phyloP scores from a whole-genome alignment of 768 basidiomycete species.

The Tylopilus sp. region DNA sequence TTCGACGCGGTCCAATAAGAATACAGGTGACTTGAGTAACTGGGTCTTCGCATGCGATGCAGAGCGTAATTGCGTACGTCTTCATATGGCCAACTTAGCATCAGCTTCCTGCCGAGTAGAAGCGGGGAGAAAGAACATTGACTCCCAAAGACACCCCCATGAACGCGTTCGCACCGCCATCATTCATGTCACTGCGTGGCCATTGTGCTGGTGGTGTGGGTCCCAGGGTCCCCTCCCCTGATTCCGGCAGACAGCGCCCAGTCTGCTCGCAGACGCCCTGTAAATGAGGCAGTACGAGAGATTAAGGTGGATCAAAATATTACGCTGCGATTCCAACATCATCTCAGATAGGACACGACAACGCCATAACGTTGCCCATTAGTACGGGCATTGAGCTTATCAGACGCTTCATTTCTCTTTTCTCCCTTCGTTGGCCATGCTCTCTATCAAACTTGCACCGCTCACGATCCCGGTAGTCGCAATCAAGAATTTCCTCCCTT shows the following conservation, averaged over 20 bases:
- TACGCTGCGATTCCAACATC: constrained; percentile 9
- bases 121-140: background rate
- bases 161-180: background rate
- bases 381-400: constrained; percentile 11
- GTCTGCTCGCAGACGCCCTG: constrained; percentile 8
- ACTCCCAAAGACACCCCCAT: background rate
- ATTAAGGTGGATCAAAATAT: constrained; percentile 13
- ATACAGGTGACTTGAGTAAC: background rate
- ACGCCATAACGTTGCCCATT: constrained; percentile 2
- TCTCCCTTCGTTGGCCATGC: constrained; percentile 49
- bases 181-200: background rate
- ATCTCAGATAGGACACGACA: constrained; percentile 12
- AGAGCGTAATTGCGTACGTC: background rate
- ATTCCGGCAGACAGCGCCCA: constrained; percentile 32
- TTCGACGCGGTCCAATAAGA: background rate
- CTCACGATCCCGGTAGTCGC: constrained; percentile 90
- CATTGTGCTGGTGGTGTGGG: background rate
- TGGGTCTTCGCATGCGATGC: background rate
- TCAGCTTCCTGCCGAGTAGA: background rate
- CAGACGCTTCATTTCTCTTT: constrained; percentile 40
- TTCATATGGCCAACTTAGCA: background rate
- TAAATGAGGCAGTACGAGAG: constrained; percentile 10
- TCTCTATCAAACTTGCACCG: constrained; percentile 68
- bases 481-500: constrained; percentile 85
- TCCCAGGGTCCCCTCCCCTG: background rate